phyloP scores from a whole-genome alignment of 768 basidiomycete species.

The Russula compacta region DNA sequence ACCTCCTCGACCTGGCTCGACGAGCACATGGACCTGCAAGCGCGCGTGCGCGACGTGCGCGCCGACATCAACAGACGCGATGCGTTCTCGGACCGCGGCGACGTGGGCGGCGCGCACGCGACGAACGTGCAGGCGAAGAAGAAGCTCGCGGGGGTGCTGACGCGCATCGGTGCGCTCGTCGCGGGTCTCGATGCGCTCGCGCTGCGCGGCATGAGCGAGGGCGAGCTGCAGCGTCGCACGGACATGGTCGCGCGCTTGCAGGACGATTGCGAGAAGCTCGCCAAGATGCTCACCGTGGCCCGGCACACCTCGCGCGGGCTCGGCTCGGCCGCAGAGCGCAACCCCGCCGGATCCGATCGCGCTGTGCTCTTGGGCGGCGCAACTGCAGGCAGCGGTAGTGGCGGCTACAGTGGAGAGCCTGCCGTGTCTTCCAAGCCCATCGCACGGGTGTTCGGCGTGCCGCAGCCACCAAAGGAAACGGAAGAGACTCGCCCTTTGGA shows the following conservation, averaged over 20 bases:
- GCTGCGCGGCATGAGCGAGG: conserved; percentile 70
- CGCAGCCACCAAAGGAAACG: conserved; percentile 60
- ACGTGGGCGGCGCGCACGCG: conserved; percentile 64
- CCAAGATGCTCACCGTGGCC: conserved; percentile 74
- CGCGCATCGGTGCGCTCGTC: conserved; percentile 63
- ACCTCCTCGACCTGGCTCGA: conserved; percentile 81
- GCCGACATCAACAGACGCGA: conserved; percentile 85
- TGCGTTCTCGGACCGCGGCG: conserved; percentile 66
- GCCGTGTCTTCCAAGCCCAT: conserved; percentile 30
- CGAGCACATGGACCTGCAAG: conserved; percentile 73
- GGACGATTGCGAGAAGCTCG: conserved; percentile 86
- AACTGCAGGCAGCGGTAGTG: background rate
- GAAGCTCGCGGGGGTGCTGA: conserved; percentile 67
- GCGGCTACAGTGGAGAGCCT: background rate
- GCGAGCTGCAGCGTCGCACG: conserved; percentile 83
- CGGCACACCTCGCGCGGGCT: conserved; percentile 40
- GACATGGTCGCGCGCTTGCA: conserved; percentile 84
- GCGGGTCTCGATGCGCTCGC: conserved; percentile 58
- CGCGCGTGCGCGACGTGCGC: conserved; percentile 69
- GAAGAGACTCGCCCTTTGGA: conserved; percentile 82
- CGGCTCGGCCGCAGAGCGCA: conserved; percentile 29
- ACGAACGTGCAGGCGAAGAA: conserved; percentile 81
- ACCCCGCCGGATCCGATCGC: conserved; percentile 47
- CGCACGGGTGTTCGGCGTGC: conserved; percentile 72
- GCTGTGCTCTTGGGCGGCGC: conserved; percentile 42